Conservation (phyloP, 495 filamentous ascomycete species). For the Neurospora intermedia region DNA sequence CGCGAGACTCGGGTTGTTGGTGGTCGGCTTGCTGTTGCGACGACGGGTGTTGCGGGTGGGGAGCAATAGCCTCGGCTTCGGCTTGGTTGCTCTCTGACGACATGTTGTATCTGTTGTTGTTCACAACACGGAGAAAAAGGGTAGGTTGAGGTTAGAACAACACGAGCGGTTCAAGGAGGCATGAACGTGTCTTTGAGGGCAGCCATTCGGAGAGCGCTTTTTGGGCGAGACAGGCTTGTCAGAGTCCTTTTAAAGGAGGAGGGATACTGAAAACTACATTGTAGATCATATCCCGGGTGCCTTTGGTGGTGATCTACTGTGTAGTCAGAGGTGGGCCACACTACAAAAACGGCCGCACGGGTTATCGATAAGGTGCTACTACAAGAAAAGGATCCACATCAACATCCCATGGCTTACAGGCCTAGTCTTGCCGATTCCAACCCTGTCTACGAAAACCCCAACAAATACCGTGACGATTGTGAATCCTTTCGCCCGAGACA, state of each 20-base stretch:
- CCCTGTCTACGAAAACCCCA: not conserved
- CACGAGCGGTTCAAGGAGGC: slow-evolving; percentile 12
- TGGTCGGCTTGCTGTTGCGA: not conserved
- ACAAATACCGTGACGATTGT: not conserved
- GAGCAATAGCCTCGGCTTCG: slow-evolving; percentile 9
- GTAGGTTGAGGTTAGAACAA: not conserved
- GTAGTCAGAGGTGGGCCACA: slow-evolving; percentile 5
- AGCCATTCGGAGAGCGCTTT: slow-evolving; percentile 14
- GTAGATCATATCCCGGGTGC: slow-evolving; percentile 28
- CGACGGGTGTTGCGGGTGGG: not conserved
- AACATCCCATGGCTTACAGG: not conserved
- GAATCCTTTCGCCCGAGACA: slow-evolving; percentile 13
- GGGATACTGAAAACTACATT: slow-evolving; percentile 31
- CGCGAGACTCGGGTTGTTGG: not conserved
- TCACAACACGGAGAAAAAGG: not conserved
- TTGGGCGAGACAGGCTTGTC: slow-evolving; percentile 7
- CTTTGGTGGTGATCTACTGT: slow-evolving; percentile 1
- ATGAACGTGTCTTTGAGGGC: slow-evolving; percentile 9
- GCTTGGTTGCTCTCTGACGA: slow-evolving; percentile 20
- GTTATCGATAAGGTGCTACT: slow-evolving; percentile 14
- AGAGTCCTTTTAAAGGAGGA: slow-evolving; percentile 13
- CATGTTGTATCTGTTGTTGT: slow-evolving; percentile 9
- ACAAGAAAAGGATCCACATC: not conserved
- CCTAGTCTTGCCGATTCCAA: not conserved
- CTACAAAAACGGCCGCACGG: slow-evolving; percentile 1